Base-by-base conservation (phyloP, 1,284 basidiomycete species). In the Trichosporon ovoides region DNA sequence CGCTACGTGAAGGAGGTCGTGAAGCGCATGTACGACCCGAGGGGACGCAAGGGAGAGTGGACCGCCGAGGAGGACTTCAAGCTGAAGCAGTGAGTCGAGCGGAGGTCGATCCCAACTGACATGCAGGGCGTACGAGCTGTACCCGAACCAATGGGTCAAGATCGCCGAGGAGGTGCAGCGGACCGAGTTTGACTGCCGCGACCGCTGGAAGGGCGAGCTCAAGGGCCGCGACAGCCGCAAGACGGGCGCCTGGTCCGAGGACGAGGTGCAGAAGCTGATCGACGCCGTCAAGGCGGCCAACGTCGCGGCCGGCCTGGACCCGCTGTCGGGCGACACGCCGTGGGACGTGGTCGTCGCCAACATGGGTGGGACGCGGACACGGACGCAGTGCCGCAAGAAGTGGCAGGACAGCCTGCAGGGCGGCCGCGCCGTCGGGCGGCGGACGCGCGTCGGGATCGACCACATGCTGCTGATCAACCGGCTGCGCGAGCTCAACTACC, bases 21-120 rank as follows among this genome's bases (percentile, higher is more conserved):
- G 14, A 64, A 69, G 58, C 55, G 72, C 36, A 65, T 67, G 56
- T 71, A 69, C 56, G 66, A 76, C 62, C 69, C 72, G 20, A 59
- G 64, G 19, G 70, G 64, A 3, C 63, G 65, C 20, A 71, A 76
- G 62, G 74, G 74, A 5, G 38, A 55, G 22, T 76, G 73, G 72
- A 69, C 67, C 1, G 53, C 60, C 13, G 65, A 66, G 16, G 71
- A 76, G 53, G 74, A 76, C 54, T 56, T 43, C n/a, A 62, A 59
- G 31, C 58, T 76, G 22, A 52, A 66, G 6, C 50, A 57, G 71
- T 72, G 33, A 58, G 70, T n/a, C 65, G 10, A 7, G 12, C n/a
- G n/a, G 22, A 3, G 14, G 3, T 24, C n/a, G 5, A 2, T 31
- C 1, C 12, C 11, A 48, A 22, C 56, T 55, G 28, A 57, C 49